Conservation (phyloP, 495 filamentous ascomycete species). For the Annulohypoxylon nitens region DNA sequence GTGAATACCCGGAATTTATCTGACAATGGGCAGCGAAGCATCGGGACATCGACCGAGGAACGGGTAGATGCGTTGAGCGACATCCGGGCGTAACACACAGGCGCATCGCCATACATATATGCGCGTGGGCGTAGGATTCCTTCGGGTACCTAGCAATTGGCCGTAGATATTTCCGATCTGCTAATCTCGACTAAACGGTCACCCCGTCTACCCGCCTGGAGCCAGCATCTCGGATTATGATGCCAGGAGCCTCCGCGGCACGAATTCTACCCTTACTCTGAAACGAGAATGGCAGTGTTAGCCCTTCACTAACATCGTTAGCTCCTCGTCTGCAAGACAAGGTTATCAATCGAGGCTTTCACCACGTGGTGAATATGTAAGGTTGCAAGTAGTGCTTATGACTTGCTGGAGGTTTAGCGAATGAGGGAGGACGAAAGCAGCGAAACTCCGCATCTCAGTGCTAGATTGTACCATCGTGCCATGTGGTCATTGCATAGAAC, state of each 20-base stretch:
- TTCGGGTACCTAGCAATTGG: conserved; percentile 12
- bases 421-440: not conserved
- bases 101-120: conserved; percentile 19
- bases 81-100: not conserved
- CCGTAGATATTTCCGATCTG: conserved; percentile 22
- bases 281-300: not conserved
- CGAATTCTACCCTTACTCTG: not conserved
- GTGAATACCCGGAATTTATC: not conserved
- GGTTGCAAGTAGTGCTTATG: conserved; percentile 21
- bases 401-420: conserved; percentile 10
- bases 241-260: conserved; percentile 12
- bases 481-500: conserved; percentile 37
- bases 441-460: not conserved
- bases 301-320: conserved; percentile 4
- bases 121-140: conserved; percentile 20
- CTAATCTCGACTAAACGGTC: conserved; percentile 26
- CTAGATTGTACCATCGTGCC: conserved; percentile 18
- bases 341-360: not conserved
- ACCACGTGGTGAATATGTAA: conserved; percentile 33
- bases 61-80: conserved; percentile 3
- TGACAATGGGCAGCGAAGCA: conserved; percentile 26
- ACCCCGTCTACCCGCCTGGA: conserved; percentile 19
- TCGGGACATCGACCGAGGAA: conserved; percentile 13
- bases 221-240: conserved; percentile 22
- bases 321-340: conserved; percentile 9